A percentile compares a stretch with the other conserved stretches of the same genome.
phyloP scores from a whole-genome alignment of 352 stramenopile genomes.

The Phytophthora sansomeana region DNA sequence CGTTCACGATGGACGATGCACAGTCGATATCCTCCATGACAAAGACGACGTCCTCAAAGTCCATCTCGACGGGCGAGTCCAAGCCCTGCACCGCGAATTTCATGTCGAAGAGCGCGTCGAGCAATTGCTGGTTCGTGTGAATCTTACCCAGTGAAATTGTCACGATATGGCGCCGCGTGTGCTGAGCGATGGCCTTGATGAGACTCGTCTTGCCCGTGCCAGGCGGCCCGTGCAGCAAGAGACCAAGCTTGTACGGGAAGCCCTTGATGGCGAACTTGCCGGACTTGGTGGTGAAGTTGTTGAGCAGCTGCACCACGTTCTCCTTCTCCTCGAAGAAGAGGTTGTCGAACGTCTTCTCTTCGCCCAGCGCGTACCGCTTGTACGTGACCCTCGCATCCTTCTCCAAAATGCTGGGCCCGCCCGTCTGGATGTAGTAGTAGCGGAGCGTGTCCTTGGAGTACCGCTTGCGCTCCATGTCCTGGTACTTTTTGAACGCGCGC shows the following conservation, averaged over 20 bases:
- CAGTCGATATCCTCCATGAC: conserved; percentile 93
- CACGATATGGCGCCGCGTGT: conserved; percentile 83
- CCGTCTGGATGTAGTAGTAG: conserved; percentile 56
- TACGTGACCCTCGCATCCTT: conserved; percentile 33
- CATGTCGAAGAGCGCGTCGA: conserved; percentile 86
- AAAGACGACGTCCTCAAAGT: conserved; percentile 90
- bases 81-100: conserved; percentile 66
- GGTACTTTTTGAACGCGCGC: conserved; percentile 46
- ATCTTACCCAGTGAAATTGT: conserved; percentile 80
- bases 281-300: conserved; percentile 72
- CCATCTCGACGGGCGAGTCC: conserved; percentile 71
- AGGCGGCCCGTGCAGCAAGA: conserved; percentile 89
- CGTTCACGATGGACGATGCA: conserved; percentile 79
- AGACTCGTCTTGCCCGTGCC: conserved; percentile 93
- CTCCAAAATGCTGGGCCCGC: conserved; percentile 16
- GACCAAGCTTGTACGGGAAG: conserved; percentile 90
- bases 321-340: conserved; percentile 91
- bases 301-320: conserved; percentile 68
- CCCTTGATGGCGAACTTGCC: conserved; percentile 90
- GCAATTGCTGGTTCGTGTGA: conserved; percentile 83
- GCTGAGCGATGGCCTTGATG: conserved; percentile 88
- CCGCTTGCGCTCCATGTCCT: conserved; percentile 40
- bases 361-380: conserved; percentile 83
- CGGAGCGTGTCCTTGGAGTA: conserved; percentile 45
- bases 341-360: conserved; percentile 90